Percentiles rank a stretch among this genome's conserved stretches.
Conservation (phyloP, 495 filamentous ascomycete genomes). For the Lasiosphaeria miniovina region DNA sequence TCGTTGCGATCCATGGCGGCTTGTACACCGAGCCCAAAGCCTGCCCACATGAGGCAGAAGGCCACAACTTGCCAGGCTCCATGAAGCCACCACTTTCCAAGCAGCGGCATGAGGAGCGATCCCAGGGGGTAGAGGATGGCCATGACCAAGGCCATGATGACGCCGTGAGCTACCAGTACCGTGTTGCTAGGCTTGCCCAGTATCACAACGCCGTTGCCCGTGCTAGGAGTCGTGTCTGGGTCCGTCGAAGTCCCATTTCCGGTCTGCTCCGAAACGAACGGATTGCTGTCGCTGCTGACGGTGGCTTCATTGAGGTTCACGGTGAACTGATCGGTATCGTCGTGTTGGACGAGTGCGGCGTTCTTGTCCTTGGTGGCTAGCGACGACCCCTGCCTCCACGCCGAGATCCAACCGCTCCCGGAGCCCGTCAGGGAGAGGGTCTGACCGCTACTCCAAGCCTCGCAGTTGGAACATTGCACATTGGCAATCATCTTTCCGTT, state of each 20-base stretch:
- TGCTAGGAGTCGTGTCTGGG: slow-evolving; percentile 12
- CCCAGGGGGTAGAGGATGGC: slow-evolving; percentile 56
- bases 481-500: slow-evolving; percentile 60
- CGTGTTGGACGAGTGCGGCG: slow-evolving; percentile 58
- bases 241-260: slow-evolving; percentile 23
- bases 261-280: slow-evolving; percentile 42
- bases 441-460: slow-evolving; percentile 53
- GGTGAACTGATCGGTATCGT: slow-evolving; percentile 47
- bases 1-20: slow-evolving; percentile 35
- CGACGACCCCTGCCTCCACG: slow-evolving; percentile 55
- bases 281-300: slow-evolving; percentile 56
- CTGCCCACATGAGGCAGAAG: slow-evolving; percentile 55
- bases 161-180: slow-evolving; percentile 42
- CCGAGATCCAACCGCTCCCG: slow-evolving; percentile 62
- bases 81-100: slow-evolving; percentile 54
- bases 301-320: slow-evolving; percentile 57
- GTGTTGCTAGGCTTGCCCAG: slow-evolving; percentile 17
- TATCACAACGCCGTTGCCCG: slow-evolving; percentile 13
- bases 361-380: slow-evolving; percentile 51
- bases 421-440: slow-evolving; percentile 51
- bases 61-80: slow-evolving; percentile 55
- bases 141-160: slow-evolving; percentile 58
- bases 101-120: slow-evolving; percentile 52
- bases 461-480: slow-evolving; percentile 48
- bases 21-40: slow-evolving; percentile 59